Percentiles rank a stretch among this genome's conserved stretches.
phyloP scores from a whole-genome alignment of 1,284 basidiomycete species.

The Flammula alnicola region DNA sequence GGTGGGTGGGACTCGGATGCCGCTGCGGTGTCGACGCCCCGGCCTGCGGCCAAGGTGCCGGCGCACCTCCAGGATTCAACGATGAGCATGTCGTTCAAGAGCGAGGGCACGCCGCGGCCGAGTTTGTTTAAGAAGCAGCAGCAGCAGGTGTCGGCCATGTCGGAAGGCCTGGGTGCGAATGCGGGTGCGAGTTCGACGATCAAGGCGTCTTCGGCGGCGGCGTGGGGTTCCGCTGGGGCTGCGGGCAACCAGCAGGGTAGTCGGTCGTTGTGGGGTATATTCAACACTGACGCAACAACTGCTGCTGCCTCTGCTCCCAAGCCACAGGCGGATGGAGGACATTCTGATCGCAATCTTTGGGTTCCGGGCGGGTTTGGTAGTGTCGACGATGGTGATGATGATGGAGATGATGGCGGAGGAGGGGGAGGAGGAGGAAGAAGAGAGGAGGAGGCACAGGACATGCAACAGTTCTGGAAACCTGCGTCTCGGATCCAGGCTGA shows the following conservation, averaged over 20 bases:
- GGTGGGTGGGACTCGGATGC: slow-evolving; percentile 20
- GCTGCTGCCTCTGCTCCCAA: not conserved
- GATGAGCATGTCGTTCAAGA: not conserved
- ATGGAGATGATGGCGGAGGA: slow-evolving; percentile 10
- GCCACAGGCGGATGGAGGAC: not conserved
- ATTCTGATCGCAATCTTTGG: no score
- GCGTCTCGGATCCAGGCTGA: slow-evolving; percentile 27
- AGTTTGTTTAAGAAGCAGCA: slow-evolving; percentile 11
- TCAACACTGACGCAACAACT: slow-evolving; percentile 1
- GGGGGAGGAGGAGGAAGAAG: slow-evolving; percentile 11
- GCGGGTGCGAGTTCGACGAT: slow-evolving; percentile 13
- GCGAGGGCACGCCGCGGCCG: slow-evolving; percentile 14
- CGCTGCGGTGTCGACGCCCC: slow-evolving; percentile 33
- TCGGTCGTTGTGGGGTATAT: slow-evolving; percentile 21
- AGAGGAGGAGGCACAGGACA: slow-evolving; percentile 6
- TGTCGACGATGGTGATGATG: slow-evolving; percentile 4
- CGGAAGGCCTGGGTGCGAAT: slow-evolving; percentile 4
- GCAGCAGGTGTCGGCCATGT: no score
- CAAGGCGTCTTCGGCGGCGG: slow-evolving; percentile 12
- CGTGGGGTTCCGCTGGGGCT: slow-evolving; percentile 13
- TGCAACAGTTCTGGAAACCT: slow-evolving; percentile 14
- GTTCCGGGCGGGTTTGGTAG: slow-evolving; percentile 22
- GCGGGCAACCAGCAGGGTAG: not conserved
- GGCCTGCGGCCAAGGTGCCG: slow-evolving; percentile 28
- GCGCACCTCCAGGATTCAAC: slow-evolving; percentile 20